Evolutionary conservation across 1,284 basidiomycete species (phyloP), one percentile per base, ranked within the genome.

Genomic region (Ganoderma sinense): DNA sequence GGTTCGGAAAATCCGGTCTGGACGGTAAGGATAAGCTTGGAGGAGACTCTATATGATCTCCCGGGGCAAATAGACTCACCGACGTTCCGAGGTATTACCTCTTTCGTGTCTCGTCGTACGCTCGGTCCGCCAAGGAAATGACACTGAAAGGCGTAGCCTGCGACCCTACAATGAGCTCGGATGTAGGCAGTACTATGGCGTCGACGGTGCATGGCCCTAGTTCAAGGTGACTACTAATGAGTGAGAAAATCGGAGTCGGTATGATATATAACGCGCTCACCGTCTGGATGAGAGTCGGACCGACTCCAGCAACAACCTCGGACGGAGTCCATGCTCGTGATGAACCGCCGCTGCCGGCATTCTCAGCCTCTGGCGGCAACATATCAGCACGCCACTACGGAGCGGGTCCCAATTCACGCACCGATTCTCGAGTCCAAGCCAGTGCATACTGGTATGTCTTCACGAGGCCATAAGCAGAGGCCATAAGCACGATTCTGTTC

Each of bases 41-140:
- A 39, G 36, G 39, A 23, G 31, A 18, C 56, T 11, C 11, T 36
- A 39, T 23, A 26, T 40, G 58, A 40, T n/a, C 20, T 7, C 2
- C 20, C 39, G 5, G 39, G 7, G 14, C n/a, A 14, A 40, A 23
- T 60, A 13, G 58, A 39, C 33, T 41, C 3, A 40, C 39, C 39
- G 39, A 39, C 8, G n/a, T 60, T 41, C 58, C 58, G 58, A 60
- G 11, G 58, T 60, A 60, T 60, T 41, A 39, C 58, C 58, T 26
- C 58, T 23, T 48, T 10, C 45, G 45, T 23, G n/a, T 48, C 45
- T 48, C 45, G n/a, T 48, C n/a, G 45, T 48, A 2, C n/a, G 4
- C n/a, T 48, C 20, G n/a, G 7, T 23, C 10, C n/a, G 45, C n/a
- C 45, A 48, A 48, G 45, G 18, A n/a, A n/a, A n/a, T n/a, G n/a